phyloP scores from a whole-genome alignment of 2,329 filamentous ascomycete genomes.

The Conoideocrella luteorostrata region DNA sequence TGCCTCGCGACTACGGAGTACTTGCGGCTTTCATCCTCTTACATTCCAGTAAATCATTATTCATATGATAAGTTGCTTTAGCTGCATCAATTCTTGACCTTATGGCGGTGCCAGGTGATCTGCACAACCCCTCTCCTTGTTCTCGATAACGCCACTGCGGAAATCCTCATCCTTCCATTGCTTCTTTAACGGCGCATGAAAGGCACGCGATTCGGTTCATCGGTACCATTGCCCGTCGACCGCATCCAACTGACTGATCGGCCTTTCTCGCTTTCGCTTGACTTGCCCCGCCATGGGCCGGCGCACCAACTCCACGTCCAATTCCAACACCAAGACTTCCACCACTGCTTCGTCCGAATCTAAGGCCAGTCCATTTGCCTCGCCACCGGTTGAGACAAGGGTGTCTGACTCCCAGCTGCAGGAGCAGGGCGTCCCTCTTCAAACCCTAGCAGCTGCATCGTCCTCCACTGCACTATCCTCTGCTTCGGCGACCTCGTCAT shows the following conservation, averaged over 20 bases:
- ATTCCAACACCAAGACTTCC: constrained; percentile 11
- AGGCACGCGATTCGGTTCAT: too few species aligned
- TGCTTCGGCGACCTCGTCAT: constrained; percentile 16
- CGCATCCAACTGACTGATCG: constrained; percentile 8
- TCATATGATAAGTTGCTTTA: too few species aligned
- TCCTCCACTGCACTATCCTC: constrained; percentile 18
- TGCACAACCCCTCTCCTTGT: too few species aligned
- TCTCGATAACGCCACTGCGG: too few species aligned
- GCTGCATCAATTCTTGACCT: too few species aligned
- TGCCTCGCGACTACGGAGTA: too few species aligned
- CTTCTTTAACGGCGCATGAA: too few species aligned
- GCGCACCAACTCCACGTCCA: constrained; percentile 16
- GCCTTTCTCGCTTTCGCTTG: constrained; percentile 7
- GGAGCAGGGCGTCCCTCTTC: constrained; percentile 23
- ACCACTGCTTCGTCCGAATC: constrained; percentile 11
- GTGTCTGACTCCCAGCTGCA: constrained; percentile 21
- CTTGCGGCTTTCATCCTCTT: too few species aligned
- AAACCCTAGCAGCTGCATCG: constrained; percentile 21
- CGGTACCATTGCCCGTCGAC: too few species aligned
- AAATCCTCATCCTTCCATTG: too few species aligned
- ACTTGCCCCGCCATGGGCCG: constrained; percentile 21
- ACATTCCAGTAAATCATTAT: too few species aligned
- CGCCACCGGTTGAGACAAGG: constrained; percentile 15
- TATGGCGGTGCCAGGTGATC: too few species aligned
- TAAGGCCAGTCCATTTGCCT: not conserved